Evolutionary conservation across 805 yeast genomes (phyloP).

Genomic region (Monosporozyma servazzii): DNA sequence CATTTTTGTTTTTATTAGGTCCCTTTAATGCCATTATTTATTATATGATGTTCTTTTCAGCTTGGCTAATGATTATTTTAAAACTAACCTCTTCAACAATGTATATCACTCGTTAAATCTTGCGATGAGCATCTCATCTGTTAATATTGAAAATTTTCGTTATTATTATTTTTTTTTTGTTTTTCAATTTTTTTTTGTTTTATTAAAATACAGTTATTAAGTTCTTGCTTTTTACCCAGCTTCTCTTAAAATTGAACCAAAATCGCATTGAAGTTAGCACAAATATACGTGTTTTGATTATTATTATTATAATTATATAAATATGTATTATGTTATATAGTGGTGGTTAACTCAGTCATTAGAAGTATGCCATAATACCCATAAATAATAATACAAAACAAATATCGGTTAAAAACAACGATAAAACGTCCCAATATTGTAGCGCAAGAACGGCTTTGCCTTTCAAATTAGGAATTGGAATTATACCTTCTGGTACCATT

Average conservation of each 20-base stretch:
- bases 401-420: constrained; percentile 27
- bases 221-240: not conserved
- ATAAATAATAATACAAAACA: constrained; percentile 26
- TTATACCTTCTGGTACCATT: constrained; percentile 28
- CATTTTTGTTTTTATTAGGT: not conserved
- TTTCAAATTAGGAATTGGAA: constrained; percentile 24
- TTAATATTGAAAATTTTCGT: constrained; percentile 1
- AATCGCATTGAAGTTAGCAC: not conserved
- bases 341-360: not conserved
- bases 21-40: not conserved
- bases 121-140: constrained; percentile 1
- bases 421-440: constrained; percentile 29
- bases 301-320: not conserved
- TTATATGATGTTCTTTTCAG: not conserved
- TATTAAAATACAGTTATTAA: no score
- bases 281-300: no score
- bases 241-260: not conserved
- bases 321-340: not conserved
- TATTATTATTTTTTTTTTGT: not conserved
- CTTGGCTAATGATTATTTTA: not conserved
- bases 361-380: constrained; percentile 21
- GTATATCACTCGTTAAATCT: not conserved
- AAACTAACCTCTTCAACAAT: not conserved
- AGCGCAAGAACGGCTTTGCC: constrained; percentile 20
- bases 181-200: not conserved